Conservation (phyloP, 805 yeast genomes). For the Brettanomyces custersianus region DNA sequence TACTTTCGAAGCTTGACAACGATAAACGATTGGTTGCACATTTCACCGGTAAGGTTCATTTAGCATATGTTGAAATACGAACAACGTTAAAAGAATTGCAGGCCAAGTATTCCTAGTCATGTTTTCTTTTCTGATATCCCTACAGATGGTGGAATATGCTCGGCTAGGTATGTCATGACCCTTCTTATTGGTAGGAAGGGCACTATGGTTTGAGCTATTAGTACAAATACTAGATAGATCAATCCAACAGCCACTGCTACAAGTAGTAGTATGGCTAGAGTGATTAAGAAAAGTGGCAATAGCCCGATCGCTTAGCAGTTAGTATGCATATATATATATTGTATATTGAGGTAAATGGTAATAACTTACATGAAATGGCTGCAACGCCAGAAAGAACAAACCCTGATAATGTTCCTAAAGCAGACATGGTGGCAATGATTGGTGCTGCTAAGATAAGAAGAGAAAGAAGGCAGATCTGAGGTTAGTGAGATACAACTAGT, state of each 20-base stretch:
- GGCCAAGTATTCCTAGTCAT: too few species aligned
- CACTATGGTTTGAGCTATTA: background rate
- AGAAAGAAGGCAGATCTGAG: background rate
- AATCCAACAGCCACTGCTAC: conserved; percentile 7
- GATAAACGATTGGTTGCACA: conserved; percentile 87
- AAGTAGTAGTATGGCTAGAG: conserved; percentile 10
- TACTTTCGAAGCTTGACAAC: conserved; percentile 73
- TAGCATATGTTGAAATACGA: conserved; percentile 75
- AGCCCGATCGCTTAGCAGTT: conserved; percentile 14
- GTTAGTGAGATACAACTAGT: too few species aligned
- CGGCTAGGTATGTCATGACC: conserved; percentile 19
- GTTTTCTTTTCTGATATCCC: conserved; percentile 21
- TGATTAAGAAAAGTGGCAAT: conserved; percentile 15
- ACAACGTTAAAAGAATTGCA: conserved; percentile 36
- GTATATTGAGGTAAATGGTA: too few species aligned
- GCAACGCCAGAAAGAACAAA: background rate
- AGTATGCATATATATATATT: too few species aligned
- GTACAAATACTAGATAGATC: conserved; percentile 6
- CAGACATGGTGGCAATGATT: conserved; percentile 4
- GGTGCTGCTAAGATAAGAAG: conserved; percentile 4
- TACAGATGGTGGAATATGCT: conserved; percentile 25
- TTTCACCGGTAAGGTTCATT: conserved; percentile 78
- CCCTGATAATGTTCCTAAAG: too few species aligned
- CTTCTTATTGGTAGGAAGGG: conserved; percentile 12
- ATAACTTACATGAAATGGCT: conserved; percentile 2